These are phyloP conservation scores for Cordyceps farinosa DNA, from an alignment of 2,329 filamentous ascomycete genomes.

Conservation along the genomic window DNA sequence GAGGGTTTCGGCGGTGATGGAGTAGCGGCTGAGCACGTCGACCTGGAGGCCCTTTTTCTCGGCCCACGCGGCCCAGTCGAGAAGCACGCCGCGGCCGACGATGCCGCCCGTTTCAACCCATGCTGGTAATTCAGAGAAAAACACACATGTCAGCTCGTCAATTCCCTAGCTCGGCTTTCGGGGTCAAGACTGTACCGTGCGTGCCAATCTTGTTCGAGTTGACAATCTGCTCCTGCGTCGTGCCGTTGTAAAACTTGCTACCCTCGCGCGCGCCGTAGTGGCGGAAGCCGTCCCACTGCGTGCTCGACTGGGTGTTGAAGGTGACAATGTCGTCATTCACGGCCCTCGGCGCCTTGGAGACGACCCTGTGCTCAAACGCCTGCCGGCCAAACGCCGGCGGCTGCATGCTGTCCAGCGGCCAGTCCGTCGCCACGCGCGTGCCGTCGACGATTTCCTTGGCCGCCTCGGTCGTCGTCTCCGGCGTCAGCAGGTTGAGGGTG, in stretches of 20 bases:
- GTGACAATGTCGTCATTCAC: constrained; percentile 33
- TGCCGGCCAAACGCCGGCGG: constrained; percentile 33
- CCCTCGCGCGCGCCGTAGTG: constrained; percentile 39
- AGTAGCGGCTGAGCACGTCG: constrained; percentile 37
- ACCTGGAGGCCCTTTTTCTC: constrained; percentile 33
- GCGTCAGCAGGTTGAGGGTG: constrained; percentile 52
- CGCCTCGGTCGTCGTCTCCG: constrained; percentile 24
- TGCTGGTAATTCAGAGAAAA: constrained; percentile 13
- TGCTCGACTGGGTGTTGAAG: constrained; percentile 37
- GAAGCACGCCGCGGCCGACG: constrained; percentile 47
- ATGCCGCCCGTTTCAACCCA: constrained; percentile 40
- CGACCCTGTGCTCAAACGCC: constrained; percentile 29
- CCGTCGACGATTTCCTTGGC: constrained; percentile 31
- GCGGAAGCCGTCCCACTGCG: constrained; percentile 39
- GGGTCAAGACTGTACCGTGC: constrained; percentile 24
- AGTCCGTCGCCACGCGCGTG: constrained; percentile 32
- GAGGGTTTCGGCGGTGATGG: constrained; percentile 43
- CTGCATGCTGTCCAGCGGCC: constrained; percentile 32
- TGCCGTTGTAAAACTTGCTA: constrained; percentile 32
- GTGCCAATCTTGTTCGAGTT: constrained; percentile 29
- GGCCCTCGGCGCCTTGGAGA: constrained; percentile 26
- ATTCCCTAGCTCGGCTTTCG: not conserved
- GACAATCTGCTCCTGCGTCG: constrained; percentile 42
- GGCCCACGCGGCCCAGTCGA: constrained; percentile 50
- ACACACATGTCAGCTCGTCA: not conserved